Percentiles rank a stretch among this genome's conserved stretches.
Conservation (phyloP, 257 asterid genomes). For the Salvia hispanica region DNA sequence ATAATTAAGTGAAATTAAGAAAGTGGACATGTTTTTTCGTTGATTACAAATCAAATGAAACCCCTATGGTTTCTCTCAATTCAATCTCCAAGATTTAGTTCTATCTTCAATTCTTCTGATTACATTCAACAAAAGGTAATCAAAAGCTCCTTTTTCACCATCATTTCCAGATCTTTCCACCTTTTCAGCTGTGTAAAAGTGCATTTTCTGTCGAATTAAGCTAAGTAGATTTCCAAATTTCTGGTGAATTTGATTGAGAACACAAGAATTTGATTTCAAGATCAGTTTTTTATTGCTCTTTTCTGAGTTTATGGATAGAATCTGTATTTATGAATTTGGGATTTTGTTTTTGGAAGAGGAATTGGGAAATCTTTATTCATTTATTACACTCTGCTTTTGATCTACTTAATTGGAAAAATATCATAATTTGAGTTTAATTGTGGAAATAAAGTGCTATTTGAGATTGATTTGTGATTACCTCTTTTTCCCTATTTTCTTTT, state of each 20-base stretch:
- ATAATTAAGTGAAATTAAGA: neutral
- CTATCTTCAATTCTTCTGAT: neutral
- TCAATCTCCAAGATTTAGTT: too few relatives aligned
- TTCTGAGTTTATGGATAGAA: neutral
- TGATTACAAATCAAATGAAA: slow-evolving; percentile 35
- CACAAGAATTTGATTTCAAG: slow-evolving; percentile 9
- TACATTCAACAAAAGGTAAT: slow-evolving; percentile 21
- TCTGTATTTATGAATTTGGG: slow-evolving; percentile 32
- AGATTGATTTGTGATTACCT: neutral
- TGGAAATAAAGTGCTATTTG: slow-evolving; percentile 17
- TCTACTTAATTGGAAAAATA: neutral
- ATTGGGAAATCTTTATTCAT: neutral
- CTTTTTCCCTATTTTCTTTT: neutral
- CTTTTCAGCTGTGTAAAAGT: neutral
- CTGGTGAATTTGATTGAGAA: neutral
- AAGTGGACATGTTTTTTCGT: slow-evolving; percentile 28
- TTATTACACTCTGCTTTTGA: slow-evolving; percentile 10
- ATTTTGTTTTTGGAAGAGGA: neutral
- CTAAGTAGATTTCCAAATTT: slow-evolving; percentile 13
- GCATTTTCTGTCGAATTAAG: neutral
- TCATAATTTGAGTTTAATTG: slow-evolving; percentile 11
- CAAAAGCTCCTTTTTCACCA: neutral
- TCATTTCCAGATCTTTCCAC: slow-evolving; percentile 8
- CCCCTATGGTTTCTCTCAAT: neutral
- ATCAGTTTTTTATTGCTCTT: neutral